Evolutionary conservation across 495 filamentous ascomycete genomes (phyloP).

Genomic region (Tuber brumale): DNA sequence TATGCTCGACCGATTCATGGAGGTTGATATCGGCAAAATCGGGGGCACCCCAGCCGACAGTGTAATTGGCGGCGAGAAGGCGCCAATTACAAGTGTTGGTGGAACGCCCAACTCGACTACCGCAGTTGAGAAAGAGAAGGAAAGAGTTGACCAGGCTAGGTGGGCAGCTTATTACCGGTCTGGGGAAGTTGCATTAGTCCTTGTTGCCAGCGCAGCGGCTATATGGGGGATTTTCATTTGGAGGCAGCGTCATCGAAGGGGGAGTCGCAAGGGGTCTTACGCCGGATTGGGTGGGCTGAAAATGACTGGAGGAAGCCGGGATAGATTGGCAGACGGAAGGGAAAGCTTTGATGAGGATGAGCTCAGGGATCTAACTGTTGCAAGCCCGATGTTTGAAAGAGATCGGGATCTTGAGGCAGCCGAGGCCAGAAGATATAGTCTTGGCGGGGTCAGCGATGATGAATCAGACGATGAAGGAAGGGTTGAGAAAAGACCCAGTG

Average conservation of each 20-base stretch:
- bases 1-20: conserved; percentile 96
- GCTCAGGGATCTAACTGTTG: conserved; percentile 64
- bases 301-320: conserved; percentile 48
- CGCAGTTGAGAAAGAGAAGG: conserved; percentile 63
- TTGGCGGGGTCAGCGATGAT: conserved; percentile 52
- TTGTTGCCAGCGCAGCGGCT: conserved; percentile 70
- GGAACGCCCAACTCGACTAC: conserved; percentile 66
- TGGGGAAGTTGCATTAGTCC: conserved; percentile 78
- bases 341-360: conserved; percentile 86
- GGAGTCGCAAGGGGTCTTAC: conserved; percentile 42
- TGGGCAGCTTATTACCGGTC: conserved; percentile 90
- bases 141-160: conserved; percentile 73
- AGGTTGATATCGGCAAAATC: conserved; percentile 84
- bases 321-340: conserved; percentile 32
- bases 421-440: conserved; percentile 50
- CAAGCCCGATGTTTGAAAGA: conserved; percentile 44
- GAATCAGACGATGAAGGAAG: conserved; percentile 34
- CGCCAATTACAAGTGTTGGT: conserved; percentile 75
- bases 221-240: conserved; percentile 84
- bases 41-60: conserved; percentile 79
- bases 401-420: conserved; percentile 37
- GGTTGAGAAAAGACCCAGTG: conserved; percentile 5
- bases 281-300: conserved; percentile 34
- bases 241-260: conserved; percentile 58
- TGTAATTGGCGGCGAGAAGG: conserved; percentile 84